Evolutionary conservation across 2,329 filamentous ascomycete genomes (phyloP), one percentile per base, ranked within the genome.

Genomic region (Fusarium floridanum): DNA sequence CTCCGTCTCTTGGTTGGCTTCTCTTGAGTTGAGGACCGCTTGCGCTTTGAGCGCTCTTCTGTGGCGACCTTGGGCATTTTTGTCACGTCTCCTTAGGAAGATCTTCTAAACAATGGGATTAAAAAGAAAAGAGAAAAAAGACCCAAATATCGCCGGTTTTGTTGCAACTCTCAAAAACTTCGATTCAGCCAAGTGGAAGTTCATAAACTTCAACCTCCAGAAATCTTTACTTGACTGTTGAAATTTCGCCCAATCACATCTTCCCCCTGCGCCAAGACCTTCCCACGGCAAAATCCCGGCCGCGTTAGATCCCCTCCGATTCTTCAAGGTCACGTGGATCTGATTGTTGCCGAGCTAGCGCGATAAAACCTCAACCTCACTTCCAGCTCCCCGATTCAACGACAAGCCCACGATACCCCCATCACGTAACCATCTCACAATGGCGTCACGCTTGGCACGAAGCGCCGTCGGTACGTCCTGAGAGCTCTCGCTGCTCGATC

Each of bases 371-470:
- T 86, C 86, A 86, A 83, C 81, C 81, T 81, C 83, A 82, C 83
- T 80, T 80, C 81, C 81, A 82, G 86, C 84, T 83, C 84, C 82
- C 83, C 80, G 77, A 82, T 81, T 81, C 82, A 86, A 83, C 83
- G 83, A 83, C 81, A 84, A 84, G 82, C 81, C 80, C 81, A 77
- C 82, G 83, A 82, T 83, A 86, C 83, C 84, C 83, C 86, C 88
- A 87, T 87, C 86, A 85, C 86, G 85, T 86, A 57, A 83, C 86
- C 85, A 88, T 87, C 85, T 86, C 90, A 94, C 89, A 93, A 98
- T 98, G 96, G 96, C 96, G 90, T 98, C 95, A 87, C 95, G 95
- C 90, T 91, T 98, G 89, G 95, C 93, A 91, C 95, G 94, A 91
- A 95, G 92, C 91, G 95, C 95, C 88, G 89, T 96, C 88, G 94